Base-by-base conservation (phyloP, 805 yeast genomes). In the Candida morakotiae region DNA sequence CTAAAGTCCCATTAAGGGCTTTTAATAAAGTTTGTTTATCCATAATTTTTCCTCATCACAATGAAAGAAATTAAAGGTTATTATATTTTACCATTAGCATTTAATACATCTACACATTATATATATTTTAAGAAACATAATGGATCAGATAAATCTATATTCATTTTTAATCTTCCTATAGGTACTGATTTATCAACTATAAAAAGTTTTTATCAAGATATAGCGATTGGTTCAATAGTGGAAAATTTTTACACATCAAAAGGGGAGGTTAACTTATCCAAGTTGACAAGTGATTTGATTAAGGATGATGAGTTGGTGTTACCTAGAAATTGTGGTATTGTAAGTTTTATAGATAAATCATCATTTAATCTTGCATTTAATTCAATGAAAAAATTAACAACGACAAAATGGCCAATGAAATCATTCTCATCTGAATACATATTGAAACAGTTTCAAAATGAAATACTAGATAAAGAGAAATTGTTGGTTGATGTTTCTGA, bases 161-260 rank as follows among this genome's bases (percentile, higher is more conserved):
- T 89, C 60, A 55, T 83, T 5, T 77, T 83, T 40, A 88, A 89
- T 53, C 61, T 87, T 28, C 96, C 97, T 2, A 61, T 81, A 16
- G 71, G 73, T 40, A 70, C 87, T 5, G 67, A 71, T 17, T 51
- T 75, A 11, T 67, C 70, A 29, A 64, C 65, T 24, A 53, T 87
- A 33, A 81, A 77, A 51, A 69, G 66, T 39, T 71, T 79, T 28
- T 76, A 87, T 49, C 71, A 71, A 38, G 61, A 69, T 10, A 67
- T 83, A 1, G 78, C 85, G 24, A 71, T 79, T 2, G 86, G 83
- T 4, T 75, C 88, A 6, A 75, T 82, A 28, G 63, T 84, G 9
- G 85, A 83, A 44, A 53, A 62, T 5, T 68, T 41, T 43, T 46
- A 49, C 5, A 47, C 58, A 6, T 65, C 71, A 41, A 44, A 53